These are phyloP conservation scores for Lavandula angustifolia DNA, from an alignment of 257 asterid genomes.

Conservation along the genomic window DNA sequence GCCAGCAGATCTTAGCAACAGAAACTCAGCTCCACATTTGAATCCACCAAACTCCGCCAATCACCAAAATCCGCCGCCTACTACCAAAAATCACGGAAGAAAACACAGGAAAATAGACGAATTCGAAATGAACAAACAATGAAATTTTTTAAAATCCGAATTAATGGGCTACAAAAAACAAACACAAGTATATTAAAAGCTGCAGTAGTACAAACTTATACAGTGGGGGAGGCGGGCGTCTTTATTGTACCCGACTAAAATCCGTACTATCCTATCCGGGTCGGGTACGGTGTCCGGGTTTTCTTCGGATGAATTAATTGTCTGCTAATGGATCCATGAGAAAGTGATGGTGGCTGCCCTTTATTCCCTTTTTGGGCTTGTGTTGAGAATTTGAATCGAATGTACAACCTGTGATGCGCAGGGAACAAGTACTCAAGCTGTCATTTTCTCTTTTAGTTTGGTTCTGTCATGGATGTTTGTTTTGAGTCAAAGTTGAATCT, in stretches of 20 bases:
- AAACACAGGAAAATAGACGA: neutral
- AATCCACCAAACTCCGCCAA: conserved; percentile 40
- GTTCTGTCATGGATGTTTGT: conserved; percentile 19
- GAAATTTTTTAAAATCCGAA: conserved; percentile 31
- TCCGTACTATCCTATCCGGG: conserved; percentile 16
- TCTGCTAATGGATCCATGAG: conserved; percentile 28
- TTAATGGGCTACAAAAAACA: conserved; percentile 15
- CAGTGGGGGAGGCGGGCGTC: conserved; percentile 52
- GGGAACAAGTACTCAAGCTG: conserved; percentile 26
- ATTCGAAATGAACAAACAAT: conserved; percentile 2
- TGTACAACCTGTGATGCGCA: conserved; percentile 29
- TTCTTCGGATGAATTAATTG: conserved; percentile 23
- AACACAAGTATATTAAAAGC: conserved; percentile 33
- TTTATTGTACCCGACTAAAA: conserved; percentile 39
- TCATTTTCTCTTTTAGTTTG: conserved; percentile 17
- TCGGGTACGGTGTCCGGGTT: neutral
- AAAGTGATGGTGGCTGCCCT: conserved; percentile 30
- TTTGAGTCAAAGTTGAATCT: conserved; percentile 32
- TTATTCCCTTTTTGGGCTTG: conserved; percentile 1
- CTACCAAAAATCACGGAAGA: conserved; percentile 19
- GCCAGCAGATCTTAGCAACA: conserved; percentile 62
- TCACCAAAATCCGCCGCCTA: conserved; percentile 20
- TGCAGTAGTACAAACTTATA: conserved; percentile 21
- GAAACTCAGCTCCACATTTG: conserved; percentile 55
- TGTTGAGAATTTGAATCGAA: conserved; percentile 22